phyloP scores from a whole-genome alignment of 352 stramenopile genomes.

The Pythium dissotocum region DNA sequence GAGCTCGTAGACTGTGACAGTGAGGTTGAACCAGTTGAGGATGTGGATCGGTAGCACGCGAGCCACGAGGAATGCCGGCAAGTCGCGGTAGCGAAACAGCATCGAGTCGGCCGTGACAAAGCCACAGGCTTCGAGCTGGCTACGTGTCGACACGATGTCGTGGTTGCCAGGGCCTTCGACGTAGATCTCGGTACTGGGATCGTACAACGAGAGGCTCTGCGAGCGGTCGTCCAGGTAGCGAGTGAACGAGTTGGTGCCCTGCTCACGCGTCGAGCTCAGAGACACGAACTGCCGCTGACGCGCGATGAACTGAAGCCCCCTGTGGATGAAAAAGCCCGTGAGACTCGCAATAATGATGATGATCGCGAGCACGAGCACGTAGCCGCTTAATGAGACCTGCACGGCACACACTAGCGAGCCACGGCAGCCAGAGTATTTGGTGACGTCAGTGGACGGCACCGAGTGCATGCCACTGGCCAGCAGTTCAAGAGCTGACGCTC shows the following conservation, averaged over 20 bases:
- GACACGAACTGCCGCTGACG: background rate
- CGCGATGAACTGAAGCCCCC: constrained; percentile 1
- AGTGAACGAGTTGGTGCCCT: constrained; percentile 36
- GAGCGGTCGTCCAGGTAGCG: constrained; percentile 41
- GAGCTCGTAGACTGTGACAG: constrained; percentile 34
- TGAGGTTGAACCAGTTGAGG: constrained; percentile 38
- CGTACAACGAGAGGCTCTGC: constrained; percentile 28
- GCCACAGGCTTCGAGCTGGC: constrained; percentile 35
- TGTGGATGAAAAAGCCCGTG: constrained; percentile 3
- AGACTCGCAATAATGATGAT: constrained; percentile 2
- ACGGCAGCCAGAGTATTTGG: constrained; percentile 35
- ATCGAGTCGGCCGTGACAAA: constrained; percentile 34
- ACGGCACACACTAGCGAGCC: constrained; percentile 33
- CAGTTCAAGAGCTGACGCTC: constrained; percentile 14
- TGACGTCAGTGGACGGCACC: constrained; percentile 27
- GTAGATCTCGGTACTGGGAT: constrained; percentile 37
- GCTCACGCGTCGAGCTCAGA: background rate
- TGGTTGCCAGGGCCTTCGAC: constrained; percentile 13
- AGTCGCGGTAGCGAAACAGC: constrained; percentile 34
- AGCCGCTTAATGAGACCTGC: constrained; percentile 26
- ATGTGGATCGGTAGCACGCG: constrained; percentile 28
- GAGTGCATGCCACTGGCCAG: constrained; percentile 32
- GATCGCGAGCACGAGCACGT: constrained; percentile 22
- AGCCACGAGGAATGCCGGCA: constrained; percentile 32
- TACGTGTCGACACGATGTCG: constrained; percentile 28